phyloP scores from a whole-genome alignment of 331 rosid species.

The Rosa hybrid region DNA sequence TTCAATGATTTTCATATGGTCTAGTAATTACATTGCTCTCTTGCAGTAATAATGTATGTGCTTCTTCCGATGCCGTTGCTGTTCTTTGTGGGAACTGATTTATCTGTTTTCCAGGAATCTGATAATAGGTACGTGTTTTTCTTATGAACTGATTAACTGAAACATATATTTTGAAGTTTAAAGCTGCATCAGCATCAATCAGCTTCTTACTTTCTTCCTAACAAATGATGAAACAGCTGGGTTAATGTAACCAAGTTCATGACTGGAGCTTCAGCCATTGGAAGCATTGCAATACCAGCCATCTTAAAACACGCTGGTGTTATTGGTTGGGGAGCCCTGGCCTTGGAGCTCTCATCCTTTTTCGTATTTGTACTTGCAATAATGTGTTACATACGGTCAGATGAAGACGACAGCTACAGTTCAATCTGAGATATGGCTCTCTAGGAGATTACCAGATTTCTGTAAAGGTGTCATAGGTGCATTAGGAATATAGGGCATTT shows the following conservation, averaged over 20 bases:
- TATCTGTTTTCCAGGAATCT: slow-evolving; percentile 62
- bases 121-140: slow-evolving; percentile 46
- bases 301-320: slow-evolving; percentile 81
- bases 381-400: slow-evolving; percentile 57
- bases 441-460: slow-evolving; percentile 13
- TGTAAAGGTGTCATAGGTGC: slow-evolving; percentile 28
- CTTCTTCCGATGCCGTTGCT: slow-evolving; percentile 90
- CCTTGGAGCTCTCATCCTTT: slow-evolving; percentile 80
- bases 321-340: slow-evolving; percentile 86
- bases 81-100: slow-evolving; percentile 67
- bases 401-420: slow-evolving; percentile 50
- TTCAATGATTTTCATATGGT: neutral
- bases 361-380: slow-evolving; percentile 62
- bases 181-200: neutral
- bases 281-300: slow-evolving; percentile 89
- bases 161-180: neutral
- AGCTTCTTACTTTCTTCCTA: slow-evolving; percentile 17
- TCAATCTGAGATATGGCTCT: slow-evolving; percentile 37
- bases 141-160: slow-evolving; percentile 12
- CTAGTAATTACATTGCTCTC: slow-evolving; percentile 22
- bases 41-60: slow-evolving; percentile 74
- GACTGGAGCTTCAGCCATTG: slow-evolving; percentile 75
- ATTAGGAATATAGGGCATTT: slow-evolving; percentile 3
- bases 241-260: slow-evolving; percentile 75
- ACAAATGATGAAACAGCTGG: slow-evolving; percentile 59